These are phyloP conservation scores for Pseudopyricularia cyperi DNA, from an alignment of 2,329 filamentous ascomycete genomes.

Conservation along the genomic window DNA sequence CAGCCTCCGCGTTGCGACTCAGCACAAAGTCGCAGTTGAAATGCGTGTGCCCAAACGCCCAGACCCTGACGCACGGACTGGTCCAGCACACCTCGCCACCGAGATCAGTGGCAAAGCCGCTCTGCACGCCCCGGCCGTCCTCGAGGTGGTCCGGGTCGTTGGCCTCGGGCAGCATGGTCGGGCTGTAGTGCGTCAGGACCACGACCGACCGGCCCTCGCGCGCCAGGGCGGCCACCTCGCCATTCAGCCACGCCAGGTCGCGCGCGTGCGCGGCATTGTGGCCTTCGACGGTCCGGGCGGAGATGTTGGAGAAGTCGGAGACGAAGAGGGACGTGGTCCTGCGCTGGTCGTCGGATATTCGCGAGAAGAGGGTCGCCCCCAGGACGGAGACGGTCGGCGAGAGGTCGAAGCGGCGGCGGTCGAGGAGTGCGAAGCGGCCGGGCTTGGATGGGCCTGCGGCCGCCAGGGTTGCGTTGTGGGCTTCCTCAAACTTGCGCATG, in stretches of 20 bases:
- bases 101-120: conserved; percentile 40
- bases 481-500: background rate
- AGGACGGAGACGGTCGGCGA: conserved; percentile 23
- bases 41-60: conserved; percentile 38
- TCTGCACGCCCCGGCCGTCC: conserved; percentile 27
- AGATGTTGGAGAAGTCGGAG: conserved; percentile 41
- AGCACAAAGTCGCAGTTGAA: conserved; percentile 22
- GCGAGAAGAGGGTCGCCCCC: conserved; percentile 28
- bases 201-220: conserved; percentile 19
- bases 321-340: conserved; percentile 19
- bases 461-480: background rate
- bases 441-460: background rate
- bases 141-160: conserved; percentile 26
- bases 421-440: conserved; percentile 23
- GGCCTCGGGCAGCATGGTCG: conserved; percentile 12
- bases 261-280: conserved; percentile 33
- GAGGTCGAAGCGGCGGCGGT: conserved; percentile 23
- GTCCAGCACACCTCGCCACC: conserved; percentile 13
- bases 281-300: conserved; percentile 31
- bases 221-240: conserved; percentile 16
- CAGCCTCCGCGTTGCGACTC: background rate
- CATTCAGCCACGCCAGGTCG: conserved; percentile 37
- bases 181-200: conserved; percentile 44
- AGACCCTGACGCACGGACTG: conserved; percentile 18
- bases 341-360: conserved; percentile 11